Evolutionary conservation across 2,329 filamentous ascomycete genomes (phyloP), one percentile per base, ranked within the genome.

Genomic region (Pestalotiopsis sp.): DNA sequence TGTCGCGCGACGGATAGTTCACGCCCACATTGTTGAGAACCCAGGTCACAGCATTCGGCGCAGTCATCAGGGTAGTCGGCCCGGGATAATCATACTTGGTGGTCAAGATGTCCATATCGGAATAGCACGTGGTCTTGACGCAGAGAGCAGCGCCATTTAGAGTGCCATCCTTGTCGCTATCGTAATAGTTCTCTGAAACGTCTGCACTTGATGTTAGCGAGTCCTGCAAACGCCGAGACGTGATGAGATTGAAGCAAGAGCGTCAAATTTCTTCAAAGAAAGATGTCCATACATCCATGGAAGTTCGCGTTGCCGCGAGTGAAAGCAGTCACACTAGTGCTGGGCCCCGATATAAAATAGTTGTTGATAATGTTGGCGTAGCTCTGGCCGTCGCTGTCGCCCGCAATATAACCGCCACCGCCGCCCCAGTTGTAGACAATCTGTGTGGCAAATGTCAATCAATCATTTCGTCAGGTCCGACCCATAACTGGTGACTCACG

Each of bases 341-440:
- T 82, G 0, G 86, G 86, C 0, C 86, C 87, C 2, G 82, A 83
- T 69, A 89, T 85, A 76, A 87, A 89, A 75, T 89, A 88, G 75
- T 89, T 89, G 69, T 84, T 84, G 66, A 87, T 79, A 67, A 89
- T 84, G 70, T 89, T 86, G 4, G 81, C 85, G 63, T 83, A 80
- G 66, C 83, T 86, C 31, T 79, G 72, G 4, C 82, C 85, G 0
- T 73, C 77, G 41, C 83, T 85, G 69, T 86, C 85, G 2, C 85
- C 85, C 0, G 85, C 85, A 65, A 87, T 88, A 66, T 88, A 89
- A 4, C 83, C 86, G 4, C 85, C 86, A 0, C 85, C 85, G 1
- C 80, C 80, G 11, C 85, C 86, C 82, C 85, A 89, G 73, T 89
- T 89, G 73, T 88, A 89, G 2, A 89, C 73, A 2, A 88, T 81